phyloP scores from a whole-genome alignment of 495 filamentous ascomycete species.

The Lasiosphaeria ovina region DNA sequence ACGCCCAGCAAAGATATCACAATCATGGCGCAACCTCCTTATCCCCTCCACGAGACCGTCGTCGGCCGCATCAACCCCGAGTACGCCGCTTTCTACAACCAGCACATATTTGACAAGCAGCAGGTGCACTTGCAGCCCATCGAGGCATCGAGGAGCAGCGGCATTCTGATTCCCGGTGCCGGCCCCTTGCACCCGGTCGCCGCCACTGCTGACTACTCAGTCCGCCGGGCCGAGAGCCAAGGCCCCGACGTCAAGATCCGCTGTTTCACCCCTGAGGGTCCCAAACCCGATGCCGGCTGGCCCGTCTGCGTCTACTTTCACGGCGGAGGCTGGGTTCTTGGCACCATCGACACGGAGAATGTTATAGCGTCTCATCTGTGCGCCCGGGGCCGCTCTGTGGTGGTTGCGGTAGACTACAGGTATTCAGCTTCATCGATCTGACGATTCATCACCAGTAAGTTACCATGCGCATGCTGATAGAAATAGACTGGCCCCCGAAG shows the following conservation, averaged over 20 bases:
- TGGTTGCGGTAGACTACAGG: slow-evolving; percentile 58
- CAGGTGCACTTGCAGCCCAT: slow-evolving; percentile 50
- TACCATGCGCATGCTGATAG: neutral
- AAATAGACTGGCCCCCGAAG: slow-evolving; percentile 51
- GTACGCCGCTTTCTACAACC: slow-evolving; percentile 56
- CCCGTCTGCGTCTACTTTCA: slow-evolving; percentile 58
- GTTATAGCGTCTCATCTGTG: slow-evolving; percentile 57
- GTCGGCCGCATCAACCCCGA: slow-evolving; percentile 47
- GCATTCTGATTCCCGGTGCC: slow-evolving; percentile 54
- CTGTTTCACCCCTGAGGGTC: slow-evolving; percentile 48
- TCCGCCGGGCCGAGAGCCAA: slow-evolving; percentile 45
- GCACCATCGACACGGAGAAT: slow-evolving; percentile 59
- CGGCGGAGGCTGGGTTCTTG: slow-evolving; percentile 59
- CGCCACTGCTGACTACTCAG: slow-evolving; percentile 47
- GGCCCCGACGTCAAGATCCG: slow-evolving; percentile 49
- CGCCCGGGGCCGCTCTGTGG: slow-evolving; percentile 47
- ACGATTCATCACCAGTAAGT: neutral
- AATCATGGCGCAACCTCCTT: slow-evolving; percentile 42
- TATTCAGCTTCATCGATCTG: slow-evolving; percentile 14
- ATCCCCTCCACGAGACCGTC: slow-evolving; percentile 55
- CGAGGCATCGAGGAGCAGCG: slow-evolving; percentile 49
- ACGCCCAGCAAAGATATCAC: neutral
- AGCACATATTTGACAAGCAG: slow-evolving; percentile 47
- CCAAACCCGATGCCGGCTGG: slow-evolving; percentile 48
- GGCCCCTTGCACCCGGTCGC: slow-evolving; percentile 51